Evolutionary conservation across 2,329 filamentous ascomycete genomes (phyloP), one percentile per base, ranked within the genome.

Genomic region (Diplocarpon mali): DNA sequence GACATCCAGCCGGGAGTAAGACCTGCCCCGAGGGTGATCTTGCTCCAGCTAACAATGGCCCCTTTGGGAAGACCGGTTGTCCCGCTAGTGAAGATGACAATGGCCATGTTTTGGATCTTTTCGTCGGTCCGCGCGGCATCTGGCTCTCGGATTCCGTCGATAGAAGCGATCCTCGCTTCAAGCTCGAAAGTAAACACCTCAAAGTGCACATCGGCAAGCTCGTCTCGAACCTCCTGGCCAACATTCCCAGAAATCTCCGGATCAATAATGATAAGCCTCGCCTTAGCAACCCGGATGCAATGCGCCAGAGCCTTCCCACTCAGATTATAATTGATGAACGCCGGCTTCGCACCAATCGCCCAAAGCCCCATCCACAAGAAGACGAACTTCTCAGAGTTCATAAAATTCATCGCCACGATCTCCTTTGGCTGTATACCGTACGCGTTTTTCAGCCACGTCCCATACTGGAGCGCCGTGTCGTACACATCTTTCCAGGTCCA

Each of bases 301-400:
- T 95, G 87, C 2, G 75, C 62, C 49, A 95, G 67, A 0, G 85
- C 72, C 24, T 81, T 76, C 11, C 79, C 81, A 0, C 74, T 72
- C 39, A 94, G 67, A 60, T 92, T 92, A 65, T 89, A 90, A 64
- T 95, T 95, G 65, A 94, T 83, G 55, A 92, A 86, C 0, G 87
- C 87, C 0, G 87, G 86, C 45, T 79, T 79, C 0, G 84, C 87
- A 10, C 88, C 88, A 47, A 94, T 78, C 27, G 80, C 78, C 86
- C 86, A 94, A 28, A 94, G 65, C 0, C 81, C 87, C 44, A 89
- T 69, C 71, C 80, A 58, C 8, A 93, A 51, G 60, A 89, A 85
- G 24, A 90, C 58, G 57, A 87, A 90, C 2, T 73, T 72, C n/a
- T 86, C 78, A 34, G 78, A 85, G 60, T 94, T 95, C 64, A 83